Conservation (phyloP, 1,284 basidiomycete genomes). For the Cryptococcus sp. region DNA sequence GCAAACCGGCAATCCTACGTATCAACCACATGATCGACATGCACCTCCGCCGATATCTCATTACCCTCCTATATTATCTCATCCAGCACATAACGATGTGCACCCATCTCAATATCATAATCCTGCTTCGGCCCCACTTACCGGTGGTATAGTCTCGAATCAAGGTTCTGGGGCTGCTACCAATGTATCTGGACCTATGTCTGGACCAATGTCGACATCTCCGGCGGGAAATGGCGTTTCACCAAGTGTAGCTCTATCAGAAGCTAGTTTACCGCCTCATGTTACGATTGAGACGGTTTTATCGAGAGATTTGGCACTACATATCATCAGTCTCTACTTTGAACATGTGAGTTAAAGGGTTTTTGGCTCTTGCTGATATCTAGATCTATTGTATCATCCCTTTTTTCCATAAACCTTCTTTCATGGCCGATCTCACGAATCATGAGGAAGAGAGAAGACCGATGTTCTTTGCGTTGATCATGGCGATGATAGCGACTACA, state of each 20-base stretch:
- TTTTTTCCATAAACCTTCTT: conserved; percentile 18
- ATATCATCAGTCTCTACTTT: conserved; percentile 18
- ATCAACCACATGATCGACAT: neutral
- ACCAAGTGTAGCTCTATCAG: conserved; percentile 1
- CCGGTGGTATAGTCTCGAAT: neutral
- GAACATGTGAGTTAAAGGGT: conserved; percentile 15
- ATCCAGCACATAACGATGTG: neutral
- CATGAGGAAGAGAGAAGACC: conserved; percentile 19
- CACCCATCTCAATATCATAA: too few relatives aligned
- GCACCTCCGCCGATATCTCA: neutral
- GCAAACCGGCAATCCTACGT: neutral
- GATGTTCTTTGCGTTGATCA: conserved; percentile 23
- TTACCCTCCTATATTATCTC: neutral
- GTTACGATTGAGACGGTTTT: conserved; percentile 15
- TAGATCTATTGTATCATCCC: conserved; percentile 26
- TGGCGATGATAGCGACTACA: conserved; percentile 22
- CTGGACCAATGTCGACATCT: neutral
- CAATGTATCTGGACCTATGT: neutral
- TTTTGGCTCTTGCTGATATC: neutral
- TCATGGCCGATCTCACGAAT: conserved; percentile 18
- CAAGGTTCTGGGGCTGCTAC: neutral
- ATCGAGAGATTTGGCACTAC: conserved; percentile 18
- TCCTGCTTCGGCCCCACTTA: neutral
- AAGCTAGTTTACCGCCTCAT: neutral
- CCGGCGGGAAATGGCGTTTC: neutral